Evolutionary conservation across 23 red algal species (phyloP), one percentile per base, ranked within the genome.

Genomic region (Chondrus crispus): DNA sequence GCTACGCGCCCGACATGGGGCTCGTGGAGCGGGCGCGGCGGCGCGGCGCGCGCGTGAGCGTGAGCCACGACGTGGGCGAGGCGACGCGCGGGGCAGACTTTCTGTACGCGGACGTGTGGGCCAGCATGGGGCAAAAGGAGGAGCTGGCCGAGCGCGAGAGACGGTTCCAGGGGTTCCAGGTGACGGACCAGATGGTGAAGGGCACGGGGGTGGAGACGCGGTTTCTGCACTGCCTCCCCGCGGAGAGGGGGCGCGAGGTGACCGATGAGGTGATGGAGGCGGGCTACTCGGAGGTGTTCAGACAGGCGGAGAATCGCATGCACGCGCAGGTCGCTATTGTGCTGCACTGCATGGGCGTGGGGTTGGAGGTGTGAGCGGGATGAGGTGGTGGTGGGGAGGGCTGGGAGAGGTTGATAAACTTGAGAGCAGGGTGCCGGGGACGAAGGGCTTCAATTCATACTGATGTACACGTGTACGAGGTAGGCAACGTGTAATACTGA

Each of bases 101-200:
- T 89, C 93, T 98, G 14, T 98, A 98, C 64, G 95, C 97, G 2
- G 97, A 98, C 87, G 97, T 98, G 47, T 98, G 97, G 97, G 97
- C 97, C 2, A 95, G 91, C 62, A 98, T 98, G 97, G 97, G 97
- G 19, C 97, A 98, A 50, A 98, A 98, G 68, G 93, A 94, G 14
- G 80, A 96, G 71, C 77, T 95, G 24, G 68, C 57, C 30, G 91
- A 95, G 45, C 72, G 97, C 26, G 88, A 93, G 71, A 51, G 88
- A 50, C 85, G 84, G 12, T 98, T 98, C 81, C 47, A 90, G 12
- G 91, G 84, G 0, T 98, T 94, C 79, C 94, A 94, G 74, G 90
- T 98, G 18, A 84, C 73, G 18, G 71, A 58, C 33, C 90, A 93
- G 20, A 40, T 98, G 69, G 93, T 98, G 93, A 69, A 68, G n/a